Evolutionary conservation across 2,329 filamentous ascomycete genomes (phyloP), one percentile per base, ranked within the genome.

Genomic region (Arthrobotrys entomopaga): DNA sequence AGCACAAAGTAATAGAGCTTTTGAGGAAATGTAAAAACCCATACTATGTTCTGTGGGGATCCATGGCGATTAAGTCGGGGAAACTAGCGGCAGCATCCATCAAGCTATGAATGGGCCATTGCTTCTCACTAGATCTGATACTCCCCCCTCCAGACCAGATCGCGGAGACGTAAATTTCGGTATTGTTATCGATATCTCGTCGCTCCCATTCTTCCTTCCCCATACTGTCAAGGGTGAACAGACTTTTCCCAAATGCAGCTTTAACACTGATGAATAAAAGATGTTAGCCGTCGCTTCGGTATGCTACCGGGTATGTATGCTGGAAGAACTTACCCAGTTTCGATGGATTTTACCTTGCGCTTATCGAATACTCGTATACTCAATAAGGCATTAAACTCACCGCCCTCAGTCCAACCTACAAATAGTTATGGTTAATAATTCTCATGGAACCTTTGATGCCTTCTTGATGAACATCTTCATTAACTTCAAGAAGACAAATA

Each of bases 341-440:
- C 72, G 20, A 78, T 76, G 20, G 77, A 72, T 8, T 71, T 77
- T 15, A 73, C 53, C 26, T 79, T 78, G 2, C 70, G 59, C 43
- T 77, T 77, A 50, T 79, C 72, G n/a, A 54, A 42, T 5, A 78
- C 71, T 42, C 78, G 78, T 42, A 80, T 77, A 65, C 69, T 77
- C 40, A 80, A 65, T 4, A 80, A 49, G 2, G 79, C 79, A 42
- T 77, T 79, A 43, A 80, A 79, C 42, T 79, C 79, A 1, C 79
- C 79, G 8, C 79, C 79, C 57, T 80, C 79, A 3, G 77, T 52
- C 49, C 79, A 80, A 22, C 79, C 71, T 75, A 57, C 16, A 7
- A 24, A 11, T 26, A 16, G 16, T 52, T 34, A 59, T 7, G 54
- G 53, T 54, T 22, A 65, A 22, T 15, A 56, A 48, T 2, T 26